phyloP scores from a whole-genome alignment of 2,329 filamentous ascomycete species.

The Aspergillus neoniger region DNA sequence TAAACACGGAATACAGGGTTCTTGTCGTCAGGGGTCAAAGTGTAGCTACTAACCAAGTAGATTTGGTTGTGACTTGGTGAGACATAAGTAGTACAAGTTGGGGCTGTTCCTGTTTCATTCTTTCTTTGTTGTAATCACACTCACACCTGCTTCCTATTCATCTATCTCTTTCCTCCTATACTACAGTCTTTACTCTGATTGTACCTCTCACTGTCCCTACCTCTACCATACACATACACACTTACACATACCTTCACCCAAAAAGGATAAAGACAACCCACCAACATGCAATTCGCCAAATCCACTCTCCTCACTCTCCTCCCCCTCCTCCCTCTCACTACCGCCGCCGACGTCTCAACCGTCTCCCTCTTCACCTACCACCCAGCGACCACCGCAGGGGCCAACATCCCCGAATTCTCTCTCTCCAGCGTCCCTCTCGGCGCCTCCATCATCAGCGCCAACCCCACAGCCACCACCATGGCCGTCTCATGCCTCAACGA shows the following conservation, averaged over 20 bases:
- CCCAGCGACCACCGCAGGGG: neutral
- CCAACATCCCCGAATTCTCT: neutral
- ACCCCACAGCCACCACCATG: conserved; percentile 21
- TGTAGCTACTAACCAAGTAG: too few species aligned
- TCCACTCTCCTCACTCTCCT: neutral
- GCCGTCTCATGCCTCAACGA: conserved; percentile 16
- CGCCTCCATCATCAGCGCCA: conserved; percentile 20
- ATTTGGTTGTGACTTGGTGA: too few species aligned
- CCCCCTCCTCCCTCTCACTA: conserved; percentile 1
- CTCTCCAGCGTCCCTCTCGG: conserved; percentile 5
- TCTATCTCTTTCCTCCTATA: too few species aligned
- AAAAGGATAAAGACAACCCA: neutral
- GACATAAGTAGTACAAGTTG: too few species aligned
- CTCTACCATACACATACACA: neutral
- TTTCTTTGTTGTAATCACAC: too few species aligned
- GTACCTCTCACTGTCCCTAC: too few species aligned
- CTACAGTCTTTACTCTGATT: neutral
- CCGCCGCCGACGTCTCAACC: conserved; percentile 5
- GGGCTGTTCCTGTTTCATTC: too few species aligned
- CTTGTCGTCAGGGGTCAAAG: too few species aligned
- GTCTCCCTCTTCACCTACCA: conserved; percentile 17
- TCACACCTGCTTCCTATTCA: too few species aligned
- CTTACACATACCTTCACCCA: neutral
- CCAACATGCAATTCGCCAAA: neutral
- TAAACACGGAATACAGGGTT: too few species aligned